Base-by-base conservation (phyloP, 495 filamentous ascomycete species). In the Parachaetomium inaequale region DNA sequence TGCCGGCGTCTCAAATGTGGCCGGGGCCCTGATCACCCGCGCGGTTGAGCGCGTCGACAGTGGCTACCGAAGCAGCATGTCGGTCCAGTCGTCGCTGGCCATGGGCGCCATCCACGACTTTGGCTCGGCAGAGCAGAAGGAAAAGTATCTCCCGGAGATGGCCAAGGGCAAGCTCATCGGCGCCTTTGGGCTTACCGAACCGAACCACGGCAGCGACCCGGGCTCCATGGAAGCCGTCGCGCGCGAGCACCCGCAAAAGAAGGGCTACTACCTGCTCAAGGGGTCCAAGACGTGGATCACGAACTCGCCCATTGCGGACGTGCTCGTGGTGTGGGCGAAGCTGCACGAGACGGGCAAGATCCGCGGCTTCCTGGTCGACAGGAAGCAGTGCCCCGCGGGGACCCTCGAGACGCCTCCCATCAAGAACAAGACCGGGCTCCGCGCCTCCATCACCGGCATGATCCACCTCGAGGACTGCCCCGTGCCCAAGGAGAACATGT, bases 281-380 rank as follows among this genome's bases (percentile, higher is more conserved):
- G 94, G 94, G 2, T 80, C 90, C 45, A 98, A 98, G 81, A 98
- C 95, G 0, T 98, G 94, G 94, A 98, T 98, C 68, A 98, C 94
- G 46, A 98, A 98, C 79, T 93, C 90, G 12, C 94, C 94, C 29
- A 96, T 98, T 64, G 84, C 92, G 6, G 93, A 98, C 68, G 77
- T 98, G 14, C 76, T 97, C 56, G 75, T 98, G 54, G 89, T 98
- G 8, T 98, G 94, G 94, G 94, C 93, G 6, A 97, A 96, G 77
- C 78, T 95, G 43, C 84, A 94, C 62, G 85, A 84, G 51, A 95
- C 90, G 17, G 92, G 92, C 42, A 96, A 96, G 79, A 98, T 98
- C 70, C 85, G 88, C n/a, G 94, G 94, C 0, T 98, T 98, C 70
- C 75, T 96, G 47, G 82, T 98, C 40, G 92, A 98, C 73, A 81